These are phyloP conservation scores for Porogramme epimiltina DNA, from an alignment of 1,284 basidiomycete species.

Conservation along the genomic window DNA sequence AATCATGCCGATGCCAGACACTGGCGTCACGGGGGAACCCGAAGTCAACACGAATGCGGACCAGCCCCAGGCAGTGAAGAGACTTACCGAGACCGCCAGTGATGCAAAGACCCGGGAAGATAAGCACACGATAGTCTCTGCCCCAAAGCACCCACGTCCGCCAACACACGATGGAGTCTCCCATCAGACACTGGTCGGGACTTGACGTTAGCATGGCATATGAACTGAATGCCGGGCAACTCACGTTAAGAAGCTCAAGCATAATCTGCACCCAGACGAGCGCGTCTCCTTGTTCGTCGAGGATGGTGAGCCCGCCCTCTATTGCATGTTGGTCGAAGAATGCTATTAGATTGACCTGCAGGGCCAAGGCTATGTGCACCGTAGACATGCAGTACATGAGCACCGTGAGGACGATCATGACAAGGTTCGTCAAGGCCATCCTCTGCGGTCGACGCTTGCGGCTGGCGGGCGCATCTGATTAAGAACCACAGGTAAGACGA, in stretches of 20 bases:
- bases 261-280: conserved; percentile 1
- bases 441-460: not conserved
- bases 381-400: conserved; percentile 10
- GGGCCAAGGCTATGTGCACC: not conserved
- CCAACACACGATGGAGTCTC: conserved; percentile 8
- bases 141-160: conserved; percentile 9
- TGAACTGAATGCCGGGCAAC: not conserved
- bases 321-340: conserved; percentile 9
- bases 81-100: conserved; percentile 2
- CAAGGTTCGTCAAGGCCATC: not conserved
- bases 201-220: not conserved
- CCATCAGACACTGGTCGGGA: not conserved
- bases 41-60: too few relatives aligned
- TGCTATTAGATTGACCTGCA: conserved; percentile 1
- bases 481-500: not conserved
- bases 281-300: conserved; percentile 1
- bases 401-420: conserved; percentile 5
- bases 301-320: not conserved
- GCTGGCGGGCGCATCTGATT: not conserved
- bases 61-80: not conserved
- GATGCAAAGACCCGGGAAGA: not conserved
- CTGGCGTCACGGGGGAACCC: not conserved
- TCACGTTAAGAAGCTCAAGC: conserved; percentile 7
- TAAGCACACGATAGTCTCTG: not conserved
- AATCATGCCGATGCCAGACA: not conserved